Percentiles rank a stretch among this genome's conserved stretches.
phyloP scores from a whole-genome alignment of 1,284 basidiomycete genomes.

The Leccinum subspadiceum region DNA sequence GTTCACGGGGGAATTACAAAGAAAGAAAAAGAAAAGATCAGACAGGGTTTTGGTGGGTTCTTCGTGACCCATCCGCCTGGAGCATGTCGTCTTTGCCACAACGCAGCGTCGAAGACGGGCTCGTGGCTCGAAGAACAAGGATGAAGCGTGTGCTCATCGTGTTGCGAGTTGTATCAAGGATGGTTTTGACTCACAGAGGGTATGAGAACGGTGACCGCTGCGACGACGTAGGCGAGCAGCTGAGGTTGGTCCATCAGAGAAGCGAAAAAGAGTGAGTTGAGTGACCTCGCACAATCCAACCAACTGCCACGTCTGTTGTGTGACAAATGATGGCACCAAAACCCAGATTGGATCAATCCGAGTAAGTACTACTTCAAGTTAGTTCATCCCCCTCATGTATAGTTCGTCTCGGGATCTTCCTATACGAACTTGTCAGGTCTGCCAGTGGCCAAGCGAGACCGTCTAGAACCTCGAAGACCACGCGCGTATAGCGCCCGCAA shows the following conservation, averaged over 20 bases:
- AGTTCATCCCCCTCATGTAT: no score
- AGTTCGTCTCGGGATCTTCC: neutral
- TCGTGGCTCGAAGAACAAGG: conserved; percentile 86
- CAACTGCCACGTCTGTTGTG: neutral
- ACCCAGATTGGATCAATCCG: neutral
- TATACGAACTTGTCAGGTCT: no score
- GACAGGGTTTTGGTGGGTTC: conserved; percentile 32
- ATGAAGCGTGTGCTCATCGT: conserved; percentile 75
- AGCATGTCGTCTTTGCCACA: conserved; percentile 59
- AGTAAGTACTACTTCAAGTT: no score
- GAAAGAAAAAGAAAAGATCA: no score
- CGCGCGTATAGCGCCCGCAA: no score
- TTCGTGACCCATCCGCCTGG: conserved; percentile 42
- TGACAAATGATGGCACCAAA: neutral
- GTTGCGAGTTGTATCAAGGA: neutral
- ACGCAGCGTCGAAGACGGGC: conserved; percentile 51
- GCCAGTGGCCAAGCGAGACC: no score
- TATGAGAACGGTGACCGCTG: conserved; percentile 21
- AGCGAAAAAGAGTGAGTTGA: neutral
- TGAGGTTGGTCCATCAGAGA: conserved; percentile 26
- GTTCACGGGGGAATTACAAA: no score
- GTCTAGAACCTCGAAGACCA: no score
- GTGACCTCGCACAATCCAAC: neutral
- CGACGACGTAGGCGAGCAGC: conserved; percentile 19
- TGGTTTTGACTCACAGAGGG: conserved; percentile 30